These are phyloP conservation scores for Lecanicillium sp. DNA, from an alignment of 2,329 filamentous ascomycete genomes.

Conservation along the genomic window DNA sequence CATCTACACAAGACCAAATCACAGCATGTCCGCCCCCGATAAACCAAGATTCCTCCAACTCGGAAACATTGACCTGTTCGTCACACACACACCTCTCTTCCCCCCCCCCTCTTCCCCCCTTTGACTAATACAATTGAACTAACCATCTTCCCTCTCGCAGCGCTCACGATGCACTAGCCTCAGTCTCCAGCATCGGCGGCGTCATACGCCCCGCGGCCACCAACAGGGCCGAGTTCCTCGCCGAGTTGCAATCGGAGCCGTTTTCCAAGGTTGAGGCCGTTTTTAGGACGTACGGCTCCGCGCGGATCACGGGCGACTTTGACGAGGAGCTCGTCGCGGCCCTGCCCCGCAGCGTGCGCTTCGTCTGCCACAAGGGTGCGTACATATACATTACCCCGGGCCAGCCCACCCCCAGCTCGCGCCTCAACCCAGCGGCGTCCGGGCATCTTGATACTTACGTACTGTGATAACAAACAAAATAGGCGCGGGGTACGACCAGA, in stretches of 20 bases:
- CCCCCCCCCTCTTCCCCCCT: too few relatives aligned
- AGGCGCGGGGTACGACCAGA: slow-evolving; percentile 82
- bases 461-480: too few relatives aligned
- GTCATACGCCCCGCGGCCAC: slow-evolving; percentile 56
- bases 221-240: slow-evolving; percentile 60
- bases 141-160: slow-evolving; percentile 32
- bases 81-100: too few relatives aligned
- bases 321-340: slow-evolving; percentile 63
- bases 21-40: neutral
- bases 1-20: neutral
- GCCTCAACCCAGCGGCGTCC: too few relatives aligned
- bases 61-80: slow-evolving; percentile 35
- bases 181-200: slow-evolving; percentile 57
- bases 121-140: neutral
- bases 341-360: slow-evolving; percentile 48
- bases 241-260: slow-evolving; percentile 58
- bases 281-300: slow-evolving; percentile 66
- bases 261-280: slow-evolving; percentile 60
- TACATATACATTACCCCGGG: neutral
- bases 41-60: slow-evolving; percentile 35
- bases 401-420: too few relatives aligned
- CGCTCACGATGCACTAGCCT: slow-evolving; percentile 59
- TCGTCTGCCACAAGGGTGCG: slow-evolving; percentile 56
- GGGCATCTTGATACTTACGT: too few relatives aligned
- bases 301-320: slow-evolving; percentile 59